These are phyloP conservation scores for Penstemon barbatus DNA, from an alignment of 257 asterid species.

Conservation along the genomic window DNA sequence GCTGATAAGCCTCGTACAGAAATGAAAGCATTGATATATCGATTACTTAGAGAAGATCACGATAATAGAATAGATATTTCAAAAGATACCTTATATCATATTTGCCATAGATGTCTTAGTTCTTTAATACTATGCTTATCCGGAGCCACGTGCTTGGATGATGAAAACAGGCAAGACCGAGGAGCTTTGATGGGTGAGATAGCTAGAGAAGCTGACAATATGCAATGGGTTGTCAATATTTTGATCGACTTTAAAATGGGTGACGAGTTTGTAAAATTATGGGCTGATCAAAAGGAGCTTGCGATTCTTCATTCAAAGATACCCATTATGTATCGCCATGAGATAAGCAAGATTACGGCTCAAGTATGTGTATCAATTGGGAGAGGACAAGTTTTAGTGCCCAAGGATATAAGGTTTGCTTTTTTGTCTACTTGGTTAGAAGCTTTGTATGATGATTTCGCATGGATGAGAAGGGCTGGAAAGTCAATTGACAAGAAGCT, in stretches of 20 bases:
- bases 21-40: constrained; percentile 62
- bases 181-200: constrained; percentile 81
- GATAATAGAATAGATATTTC: constrained; percentile 49
- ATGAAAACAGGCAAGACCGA: constrained; percentile 60
- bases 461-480: constrained; percentile 81
- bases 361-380: constrained; percentile 83
- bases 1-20: constrained; percentile 80
- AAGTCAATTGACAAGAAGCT: constrained; percentile 67
- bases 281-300: constrained; percentile 94
- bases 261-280: constrained; percentile 72
- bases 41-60: constrained; percentile 59
- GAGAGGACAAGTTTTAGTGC: constrained; percentile 65
- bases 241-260: constrained; percentile 66
- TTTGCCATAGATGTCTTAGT: constrained; percentile 79
- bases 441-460: constrained; percentile 79
- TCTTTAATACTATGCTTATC: constrained; percentile 70
- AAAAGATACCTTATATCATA: constrained; percentile 58
- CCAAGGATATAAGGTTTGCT: constrained; percentile 58
- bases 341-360: constrained; percentile 85
- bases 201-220: constrained; percentile 83
- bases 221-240: constrained; percentile 84
- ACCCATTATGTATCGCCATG: constrained; percentile 78
- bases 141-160: constrained; percentile 63
- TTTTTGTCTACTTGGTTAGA: constrained; percentile 88
- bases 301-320: constrained; percentile 78